These are phyloP conservation scores for Solanum chmielewskii DNA, from an alignment of 257 asterid genomes.

Conservation along the genomic window DNA sequence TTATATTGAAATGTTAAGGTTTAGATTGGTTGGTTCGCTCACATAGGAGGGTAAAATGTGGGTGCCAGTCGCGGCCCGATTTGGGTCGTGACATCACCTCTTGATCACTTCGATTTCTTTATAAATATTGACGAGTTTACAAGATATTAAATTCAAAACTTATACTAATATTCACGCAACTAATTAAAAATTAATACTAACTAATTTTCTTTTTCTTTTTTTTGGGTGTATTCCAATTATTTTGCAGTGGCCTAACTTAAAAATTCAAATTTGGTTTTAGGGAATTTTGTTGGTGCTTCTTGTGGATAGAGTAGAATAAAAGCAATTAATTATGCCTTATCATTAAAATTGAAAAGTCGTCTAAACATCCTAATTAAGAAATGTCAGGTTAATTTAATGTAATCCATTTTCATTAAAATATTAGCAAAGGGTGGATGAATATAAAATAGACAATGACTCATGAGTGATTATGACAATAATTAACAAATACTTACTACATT, in stretches of 20 bases:
- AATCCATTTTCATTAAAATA: not conserved
- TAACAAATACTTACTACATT: not conserved
- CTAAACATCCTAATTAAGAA: not conserved
- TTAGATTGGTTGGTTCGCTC: too few species aligned
- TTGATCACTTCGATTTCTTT: not conserved
- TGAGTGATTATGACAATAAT: not conserved
- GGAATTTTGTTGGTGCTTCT: not conserved
- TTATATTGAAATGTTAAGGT: too few species aligned
- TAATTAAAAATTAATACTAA: not conserved
- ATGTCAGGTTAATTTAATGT: not conserved
- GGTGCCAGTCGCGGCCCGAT: too few species aligned
- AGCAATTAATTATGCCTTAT: not conserved
- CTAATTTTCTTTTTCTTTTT: too few species aligned
- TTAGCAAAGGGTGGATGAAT: not conserved
- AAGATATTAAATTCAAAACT: not conserved
- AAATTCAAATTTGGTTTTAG: not conserved
- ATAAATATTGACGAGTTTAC: too few species aligned
- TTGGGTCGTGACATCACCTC: too few species aligned
- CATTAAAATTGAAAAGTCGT: not conserved
- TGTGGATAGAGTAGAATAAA: not conserved
- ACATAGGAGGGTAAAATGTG: too few species aligned
- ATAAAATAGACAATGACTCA: not conserved
- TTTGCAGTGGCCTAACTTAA: not conserved
- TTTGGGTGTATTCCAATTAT: not conserved
- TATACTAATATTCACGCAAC: not conserved